These are phyloP conservation scores for Geopyxis carbonaria DNA, from an alignment of 495 filamentous ascomycete species.

Conservation along the genomic window DNA sequence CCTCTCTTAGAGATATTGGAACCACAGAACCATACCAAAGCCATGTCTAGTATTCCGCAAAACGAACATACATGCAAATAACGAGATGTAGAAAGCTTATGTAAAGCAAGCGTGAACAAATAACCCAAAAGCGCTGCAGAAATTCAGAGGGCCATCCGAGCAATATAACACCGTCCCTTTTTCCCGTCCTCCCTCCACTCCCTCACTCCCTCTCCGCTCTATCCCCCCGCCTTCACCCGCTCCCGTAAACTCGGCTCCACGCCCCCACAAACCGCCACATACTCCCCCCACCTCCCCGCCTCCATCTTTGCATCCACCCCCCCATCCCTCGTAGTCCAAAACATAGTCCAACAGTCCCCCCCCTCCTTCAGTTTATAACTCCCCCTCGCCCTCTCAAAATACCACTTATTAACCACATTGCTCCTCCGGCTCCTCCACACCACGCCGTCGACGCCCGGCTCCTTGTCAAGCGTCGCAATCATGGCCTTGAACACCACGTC, in stretches of 20 bases:
- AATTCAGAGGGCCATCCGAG: too few species aligned
- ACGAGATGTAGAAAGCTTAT: too few species aligned
- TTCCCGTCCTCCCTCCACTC: too few species aligned
- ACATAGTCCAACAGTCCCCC: slow-evolving; percentile 71
- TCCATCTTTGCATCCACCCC: slow-evolving; percentile 30
- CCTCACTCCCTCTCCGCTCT: too few species aligned
- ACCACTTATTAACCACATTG: slow-evolving; percentile 87
- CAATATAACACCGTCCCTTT: too few species aligned
- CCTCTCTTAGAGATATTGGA: too few species aligned
- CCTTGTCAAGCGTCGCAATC: too few species aligned
- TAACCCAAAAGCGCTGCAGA: too few species aligned
- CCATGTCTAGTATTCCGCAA: too few species aligned
- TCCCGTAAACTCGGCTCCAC: slow-evolving; percentile 41
- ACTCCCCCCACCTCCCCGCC: slow-evolving; percentile 49
- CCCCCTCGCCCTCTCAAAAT: slow-evolving; percentile 76
- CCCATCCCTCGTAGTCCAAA: slow-evolving; percentile 71
- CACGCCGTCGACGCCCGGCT: slow-evolving; percentile 40
- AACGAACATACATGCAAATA: too few species aligned
- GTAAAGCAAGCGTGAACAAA: too few species aligned
- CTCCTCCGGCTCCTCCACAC: slow-evolving; percentile 59
- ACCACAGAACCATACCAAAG: too few species aligned
- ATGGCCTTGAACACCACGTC: slow-evolving; percentile 93
- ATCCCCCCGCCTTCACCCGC: not conserved
- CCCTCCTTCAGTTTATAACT: slow-evolving; percentile 57
- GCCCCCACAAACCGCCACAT: slow-evolving; percentile 61